These are phyloP conservation scores for Ballota nigra DNA, from an alignment of 257 asterid genomes.

Conservation along the genomic window DNA sequence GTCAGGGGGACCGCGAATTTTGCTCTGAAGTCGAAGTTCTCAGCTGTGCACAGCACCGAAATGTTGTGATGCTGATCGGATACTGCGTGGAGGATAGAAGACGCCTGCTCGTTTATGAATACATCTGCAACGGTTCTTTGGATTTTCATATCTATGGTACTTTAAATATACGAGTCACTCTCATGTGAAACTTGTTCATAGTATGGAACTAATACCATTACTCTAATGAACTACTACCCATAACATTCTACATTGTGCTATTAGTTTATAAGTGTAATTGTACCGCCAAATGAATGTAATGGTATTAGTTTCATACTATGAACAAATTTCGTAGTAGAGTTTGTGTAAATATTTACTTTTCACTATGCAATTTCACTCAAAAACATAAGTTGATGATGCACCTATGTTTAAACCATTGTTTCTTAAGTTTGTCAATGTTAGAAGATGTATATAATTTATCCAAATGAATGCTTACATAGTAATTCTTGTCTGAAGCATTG, in stretches of 20 bases:
- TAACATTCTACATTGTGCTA: no score
- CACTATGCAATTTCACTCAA: no score
- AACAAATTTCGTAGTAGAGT: no score
- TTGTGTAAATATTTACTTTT: no score
- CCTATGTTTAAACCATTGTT: neutral
- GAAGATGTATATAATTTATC: neutral
- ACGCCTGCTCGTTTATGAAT: conserved; percentile 77
- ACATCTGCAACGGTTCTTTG: conserved; percentile 84
- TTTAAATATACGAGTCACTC: no score
- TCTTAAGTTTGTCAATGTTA: neutral
- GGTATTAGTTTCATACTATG: no score
- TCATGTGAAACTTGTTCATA: no score
- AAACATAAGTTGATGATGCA: neutral
- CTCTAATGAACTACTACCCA: no score
- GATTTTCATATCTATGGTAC: conserved; percentile 83
- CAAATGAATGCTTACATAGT: neutral
- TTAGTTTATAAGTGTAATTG: no score
- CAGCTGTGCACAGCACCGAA: conserved; percentile 96
- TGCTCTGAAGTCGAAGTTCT: conserved; percentile 86
- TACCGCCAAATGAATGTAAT: no score
- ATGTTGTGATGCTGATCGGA: conserved; percentile 88
- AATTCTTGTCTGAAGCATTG: conserved; percentile 7
- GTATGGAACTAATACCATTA: no score
- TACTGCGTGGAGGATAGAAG: conserved; percentile 75
- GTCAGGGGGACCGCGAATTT: conserved; percentile 87